Base-by-base conservation (phyloP, 768 basidiomycete species). In the Tephrocybe sp. region DNA sequence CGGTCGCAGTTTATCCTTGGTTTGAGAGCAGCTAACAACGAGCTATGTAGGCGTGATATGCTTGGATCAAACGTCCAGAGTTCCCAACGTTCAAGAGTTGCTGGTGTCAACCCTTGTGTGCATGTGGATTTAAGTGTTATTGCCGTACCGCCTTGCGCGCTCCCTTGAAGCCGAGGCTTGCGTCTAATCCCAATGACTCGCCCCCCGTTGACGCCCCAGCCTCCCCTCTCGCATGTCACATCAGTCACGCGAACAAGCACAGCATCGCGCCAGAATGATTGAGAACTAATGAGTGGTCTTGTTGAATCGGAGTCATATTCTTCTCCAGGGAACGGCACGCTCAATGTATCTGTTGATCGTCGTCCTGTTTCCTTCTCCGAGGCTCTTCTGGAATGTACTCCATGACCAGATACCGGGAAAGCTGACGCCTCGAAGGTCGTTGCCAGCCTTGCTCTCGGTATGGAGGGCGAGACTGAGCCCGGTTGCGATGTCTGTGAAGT, bases 351-450 rank as follows among this genome's bases (percentile, higher is more conserved):
- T 7, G 72, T 69, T 9, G 73, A 71, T 42, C 82, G 78, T 21
- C 82, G 75, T 3, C 70, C 63, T 5, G 64, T 58, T 30, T 84
- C 83, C 64, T 86, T 88, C 60, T 90, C 89, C 2, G 86, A 87
- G 18, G 77, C 75, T 42, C 89, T 76, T 38, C 89, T 78, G 21
- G 87, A 83, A 62, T 91, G 82, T 31, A 86, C 77, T 16, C 87
- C 92, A 60, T 90, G 90, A 2, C 76, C 89, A 5, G 87, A 92
- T 19, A 93, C 78, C 9, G 91, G 91, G 62, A 91, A 93, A 8
- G 79, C 71, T 5, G 78, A 68, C 0, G 73, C 62, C 45, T 84
- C 82, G 18, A 67, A 76, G 42, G 68, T 64, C 16, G 79, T 69
- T 4, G 79, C 76, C 13, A 81, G 60, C 47, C 80, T 72, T 38